phyloP scores from a whole-genome alignment of 805 yeast genomes.

The Kregervanrija fluxuum region DNA sequence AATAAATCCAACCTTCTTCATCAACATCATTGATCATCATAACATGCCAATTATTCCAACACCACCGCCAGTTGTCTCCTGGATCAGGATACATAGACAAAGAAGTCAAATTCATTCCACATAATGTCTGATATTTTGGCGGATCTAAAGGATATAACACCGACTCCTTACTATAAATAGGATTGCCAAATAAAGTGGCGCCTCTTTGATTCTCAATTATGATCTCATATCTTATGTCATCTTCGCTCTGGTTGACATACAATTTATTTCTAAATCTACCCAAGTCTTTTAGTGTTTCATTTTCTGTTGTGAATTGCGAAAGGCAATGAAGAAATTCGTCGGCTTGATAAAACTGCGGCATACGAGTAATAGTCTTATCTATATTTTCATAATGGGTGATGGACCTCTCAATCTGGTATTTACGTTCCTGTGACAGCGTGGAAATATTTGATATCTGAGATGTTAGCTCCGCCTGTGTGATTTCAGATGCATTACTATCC shows the following conservation, averaged over 20 bases:
- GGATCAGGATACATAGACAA: constrained; percentile 37
- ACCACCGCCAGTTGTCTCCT: constrained; percentile 45
- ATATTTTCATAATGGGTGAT: constrained; percentile 21
- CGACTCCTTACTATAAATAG: constrained; percentile 39
- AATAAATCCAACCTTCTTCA: constrained; percentile 52
- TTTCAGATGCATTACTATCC: neutral
- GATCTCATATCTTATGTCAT: constrained; percentile 28
- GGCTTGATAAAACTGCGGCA: constrained; percentile 25
- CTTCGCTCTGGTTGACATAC: constrained; percentile 1
- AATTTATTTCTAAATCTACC: constrained; percentile 7
- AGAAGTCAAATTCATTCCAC: constrained; percentile 30
- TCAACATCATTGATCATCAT: constrained; percentile 50
- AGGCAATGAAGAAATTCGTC: constrained; percentile 23
- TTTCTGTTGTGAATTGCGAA: constrained; percentile 13
- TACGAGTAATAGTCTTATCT: constrained; percentile 19
- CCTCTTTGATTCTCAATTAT: constrained; percentile 52
- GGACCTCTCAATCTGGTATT: constrained; percentile 7
- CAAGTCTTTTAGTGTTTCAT: constrained; percentile 7
- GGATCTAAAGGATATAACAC: constrained; percentile 46
- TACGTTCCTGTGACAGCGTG: constrained; percentile 1
- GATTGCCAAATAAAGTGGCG: constrained; percentile 43
- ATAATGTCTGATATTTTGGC: constrained; percentile 37
- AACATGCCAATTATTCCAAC: constrained; percentile 49
- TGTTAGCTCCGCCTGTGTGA: constrained; percentile 3
- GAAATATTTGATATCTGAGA: constrained; percentile 3